Evolutionary conservation across 257 asterid genomes (phyloP).

Genomic region (Verbena officinalis): DNA sequence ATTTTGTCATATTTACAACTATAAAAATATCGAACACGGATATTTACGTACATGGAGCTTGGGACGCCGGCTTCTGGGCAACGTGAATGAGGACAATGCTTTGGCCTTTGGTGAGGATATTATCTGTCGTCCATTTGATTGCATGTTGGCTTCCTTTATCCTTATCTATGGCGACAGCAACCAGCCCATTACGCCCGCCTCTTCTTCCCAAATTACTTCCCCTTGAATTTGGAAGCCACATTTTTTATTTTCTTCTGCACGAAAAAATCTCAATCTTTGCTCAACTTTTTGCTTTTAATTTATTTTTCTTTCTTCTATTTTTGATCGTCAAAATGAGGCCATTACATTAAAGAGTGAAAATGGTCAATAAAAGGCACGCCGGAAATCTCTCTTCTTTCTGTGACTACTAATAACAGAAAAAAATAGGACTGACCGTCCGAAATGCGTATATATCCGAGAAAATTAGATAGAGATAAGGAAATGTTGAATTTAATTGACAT

Average conservation of each 20-base stretch:
- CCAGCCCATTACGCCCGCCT: conserved; percentile 61
- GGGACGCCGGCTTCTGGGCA: conserved; percentile 37
- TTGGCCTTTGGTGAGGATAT: conserved; percentile 69
- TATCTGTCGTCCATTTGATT: conserved; percentile 72
- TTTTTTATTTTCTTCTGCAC: conserved; percentile 34
- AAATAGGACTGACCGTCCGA: conserved; percentile 20
- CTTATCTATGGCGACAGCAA: conserved; percentile 82
- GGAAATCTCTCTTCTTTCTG: conserved; percentile 31
- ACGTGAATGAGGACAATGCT: conserved; percentile 84
- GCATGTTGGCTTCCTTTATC: conserved; percentile 86
- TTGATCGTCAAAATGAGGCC: conserved; percentile 22
- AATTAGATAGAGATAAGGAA: too few species aligned
- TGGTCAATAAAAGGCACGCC: conserved; percentile 35
- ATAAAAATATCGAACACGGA: too few species aligned
- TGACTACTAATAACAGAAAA: neutral
- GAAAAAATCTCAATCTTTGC: neutral
- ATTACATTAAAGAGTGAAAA: conserved; percentile 17
- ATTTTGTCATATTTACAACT: too few species aligned
- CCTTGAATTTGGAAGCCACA: conserved; percentile 63
- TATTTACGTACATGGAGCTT: conserved; percentile 46
- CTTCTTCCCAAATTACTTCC: conserved; percentile 33
- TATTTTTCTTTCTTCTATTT: neutral
- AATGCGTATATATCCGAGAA: too few species aligned
- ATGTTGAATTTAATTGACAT: too few species aligned
- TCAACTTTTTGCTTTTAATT: neutral